Conservation (phyloP, 1,139 yeast genomes). For the Suhomyces maxii region DNA sequence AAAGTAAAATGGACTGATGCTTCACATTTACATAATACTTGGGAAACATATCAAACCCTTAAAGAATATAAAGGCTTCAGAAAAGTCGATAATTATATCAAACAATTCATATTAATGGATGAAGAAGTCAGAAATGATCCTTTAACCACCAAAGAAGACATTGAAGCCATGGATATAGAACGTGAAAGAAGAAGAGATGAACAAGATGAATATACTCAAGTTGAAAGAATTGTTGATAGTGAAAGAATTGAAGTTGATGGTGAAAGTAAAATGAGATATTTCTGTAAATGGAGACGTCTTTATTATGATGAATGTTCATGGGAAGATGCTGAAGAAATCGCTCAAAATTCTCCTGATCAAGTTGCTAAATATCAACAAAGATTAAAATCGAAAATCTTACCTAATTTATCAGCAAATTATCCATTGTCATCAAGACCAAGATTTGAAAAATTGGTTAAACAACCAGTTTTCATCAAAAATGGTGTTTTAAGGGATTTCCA, state of each 20-base stretch:
- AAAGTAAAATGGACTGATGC: slow-evolving; percentile 84
- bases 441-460: slow-evolving; percentile 82
- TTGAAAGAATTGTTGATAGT: slow-evolving; percentile 87
- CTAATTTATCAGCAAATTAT: slow-evolving; percentile 76
- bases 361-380: slow-evolving; percentile 84
- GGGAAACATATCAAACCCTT: slow-evolving; percentile 75
- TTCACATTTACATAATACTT: slow-evolving; percentile 92
- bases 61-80: slow-evolving; percentile 70
- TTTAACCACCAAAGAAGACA: slow-evolving; percentile 79
- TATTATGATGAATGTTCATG: slow-evolving; percentile 96
- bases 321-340: slow-evolving; percentile 92
- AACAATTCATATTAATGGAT: slow-evolving; percentile 71
- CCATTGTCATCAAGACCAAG: slow-evolving; percentile 73
- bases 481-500: slow-evolving; percentile 97
- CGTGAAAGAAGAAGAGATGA: slow-evolving; percentile 82
- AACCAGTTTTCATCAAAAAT: slow-evolving; percentile 86
- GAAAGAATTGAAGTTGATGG: slow-evolving; percentile 70
- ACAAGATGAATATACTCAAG: slow-evolving; percentile 77
- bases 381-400: slow-evolving; percentile 79
- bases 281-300: slow-evolving; percentile 90
- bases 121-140: slow-evolving; percentile 78
- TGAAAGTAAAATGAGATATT: slow-evolving; percentile 68
- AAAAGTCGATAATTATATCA: slow-evolving; percentile 86
- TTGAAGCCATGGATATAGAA: slow-evolving; percentile 91
- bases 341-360: slow-evolving; percentile 77